Evolutionary conservation across 179 eudicot genomes (phyloP).

Genomic region (Beta macrorhiza): DNA sequence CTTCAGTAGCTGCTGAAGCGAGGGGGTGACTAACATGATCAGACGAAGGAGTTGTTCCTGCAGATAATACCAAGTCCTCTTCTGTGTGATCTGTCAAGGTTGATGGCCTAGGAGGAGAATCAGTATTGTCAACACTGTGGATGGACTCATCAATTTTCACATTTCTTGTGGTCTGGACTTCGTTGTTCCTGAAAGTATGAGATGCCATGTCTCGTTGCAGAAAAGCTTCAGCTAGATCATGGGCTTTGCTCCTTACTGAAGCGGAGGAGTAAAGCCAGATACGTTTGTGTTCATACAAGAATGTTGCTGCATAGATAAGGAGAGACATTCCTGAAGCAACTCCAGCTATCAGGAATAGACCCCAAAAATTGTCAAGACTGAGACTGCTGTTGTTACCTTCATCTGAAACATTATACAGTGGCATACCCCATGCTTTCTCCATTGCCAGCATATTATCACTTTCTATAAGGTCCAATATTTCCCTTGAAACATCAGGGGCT

Average conservation of each 20-base stretch:
- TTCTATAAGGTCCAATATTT: conserved; percentile 40
- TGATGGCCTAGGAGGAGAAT: conserved; percentile 23
- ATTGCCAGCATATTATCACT: conserved; percentile 26
- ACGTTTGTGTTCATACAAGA: conserved; percentile 27
- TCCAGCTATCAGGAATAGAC: conserved; percentile 41
- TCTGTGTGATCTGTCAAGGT: conserved; percentile 11
- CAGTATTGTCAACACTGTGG: conserved; percentile 9
- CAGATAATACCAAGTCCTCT: conserved; percentile 9
- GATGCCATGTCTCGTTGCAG: conserved; percentile 18
- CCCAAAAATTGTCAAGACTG: conserved; percentile 44
- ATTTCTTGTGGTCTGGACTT: not conserved
- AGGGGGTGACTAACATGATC: not conserved
- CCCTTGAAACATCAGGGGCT: conserved; percentile 42
- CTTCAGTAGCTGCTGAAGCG: not conserved
- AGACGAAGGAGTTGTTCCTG: conserved; percentile 9
- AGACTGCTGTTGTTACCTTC: conserved; percentile 30
- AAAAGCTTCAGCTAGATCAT: conserved; percentile 14
- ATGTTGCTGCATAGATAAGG: conserved; percentile 19
- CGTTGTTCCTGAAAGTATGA: conserved; percentile 24
- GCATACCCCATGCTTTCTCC: conserved; percentile 29
- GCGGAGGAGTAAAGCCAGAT: conserved; percentile 25
- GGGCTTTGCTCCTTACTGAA: conserved; percentile 16
- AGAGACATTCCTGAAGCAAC: conserved; percentile 27
- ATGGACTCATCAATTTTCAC: conserved; percentile 5
- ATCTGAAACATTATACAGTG: conserved; percentile 14